Evolutionary conservation across 768 basidiomycete species (phyloP).

Genomic region (Macrolepiota fuliginosa): DNA sequence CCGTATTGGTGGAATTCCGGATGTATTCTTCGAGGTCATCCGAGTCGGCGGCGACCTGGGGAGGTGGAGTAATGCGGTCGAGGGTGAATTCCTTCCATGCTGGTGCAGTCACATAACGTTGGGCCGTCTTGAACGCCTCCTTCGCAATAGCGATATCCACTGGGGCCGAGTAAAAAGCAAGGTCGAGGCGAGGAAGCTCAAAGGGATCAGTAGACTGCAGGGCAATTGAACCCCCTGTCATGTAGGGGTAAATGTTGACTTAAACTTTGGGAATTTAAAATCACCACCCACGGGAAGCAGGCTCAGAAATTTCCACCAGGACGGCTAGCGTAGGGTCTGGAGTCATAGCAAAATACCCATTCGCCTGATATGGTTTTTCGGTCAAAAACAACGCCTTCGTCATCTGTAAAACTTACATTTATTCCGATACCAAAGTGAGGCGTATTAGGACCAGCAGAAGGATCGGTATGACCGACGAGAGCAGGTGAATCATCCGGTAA

Average conservation of each 20-base stretch:
- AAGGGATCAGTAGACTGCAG: constrained; percentile 16
- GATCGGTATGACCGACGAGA: constrained; percentile 8
- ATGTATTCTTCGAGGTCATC: constrained; percentile 15
- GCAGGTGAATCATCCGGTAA: constrained; percentile 2
- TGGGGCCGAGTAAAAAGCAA: constrained; percentile 8
- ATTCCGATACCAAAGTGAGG: constrained; percentile 13
- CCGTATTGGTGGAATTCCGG: constrained; percentile 8
- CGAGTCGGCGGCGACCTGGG: constrained; percentile 10
- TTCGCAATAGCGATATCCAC: constrained; percentile 15
- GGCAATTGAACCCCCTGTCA: constrained; percentile 11
- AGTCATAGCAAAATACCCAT: background rate
- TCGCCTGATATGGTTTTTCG: background rate
- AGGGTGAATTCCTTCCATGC: constrained; percentile 15
- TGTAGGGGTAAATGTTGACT: background rate
- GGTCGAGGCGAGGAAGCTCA: constrained; percentile 12
- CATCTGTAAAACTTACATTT: background rate
- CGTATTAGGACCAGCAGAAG: constrained; percentile 13
- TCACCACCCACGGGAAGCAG: background rate
- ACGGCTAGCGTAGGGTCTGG: background rate
- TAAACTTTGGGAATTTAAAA: background rate
- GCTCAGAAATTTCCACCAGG: constrained; percentile 1
- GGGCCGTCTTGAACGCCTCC: constrained; percentile 13
- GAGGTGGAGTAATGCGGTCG: constrained; percentile 11
- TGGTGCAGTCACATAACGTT: constrained; percentile 12
- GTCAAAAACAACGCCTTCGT: too few species aligned